Conservation (phyloP, 768 basidiomycete species). For the Glaciozyma martinii region DNA sequence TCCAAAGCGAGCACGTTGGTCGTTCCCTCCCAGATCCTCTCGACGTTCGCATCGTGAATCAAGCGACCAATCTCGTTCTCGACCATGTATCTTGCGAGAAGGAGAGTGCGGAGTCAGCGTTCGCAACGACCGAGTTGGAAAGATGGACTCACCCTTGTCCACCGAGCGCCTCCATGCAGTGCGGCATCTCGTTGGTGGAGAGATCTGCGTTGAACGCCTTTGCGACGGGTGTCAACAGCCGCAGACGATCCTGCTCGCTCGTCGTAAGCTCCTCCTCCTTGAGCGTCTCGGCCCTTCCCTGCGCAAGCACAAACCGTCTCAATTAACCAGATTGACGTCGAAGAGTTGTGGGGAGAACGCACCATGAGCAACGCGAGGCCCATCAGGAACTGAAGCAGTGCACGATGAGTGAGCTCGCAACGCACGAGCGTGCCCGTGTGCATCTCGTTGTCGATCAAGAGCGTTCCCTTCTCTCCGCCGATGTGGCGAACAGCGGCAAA, state of each 20-base stretch:
- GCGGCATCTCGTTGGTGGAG: slow-evolving; percentile 56
- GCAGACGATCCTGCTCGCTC: slow-evolving; percentile 50
- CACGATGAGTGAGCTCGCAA: slow-evolving; percentile 56
- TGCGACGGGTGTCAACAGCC: slow-evolving; percentile 57
- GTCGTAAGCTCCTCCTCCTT: slow-evolving; percentile 24
- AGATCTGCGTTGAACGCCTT: slow-evolving; percentile 65
- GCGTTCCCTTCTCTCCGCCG: slow-evolving; percentile 33
- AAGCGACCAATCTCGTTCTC: slow-evolving; percentile 62
- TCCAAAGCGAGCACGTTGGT: slow-evolving; percentile 59
- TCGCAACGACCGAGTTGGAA: background rate
- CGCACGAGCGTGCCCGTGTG: slow-evolving; percentile 60
- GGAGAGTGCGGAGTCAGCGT: too few species aligned
- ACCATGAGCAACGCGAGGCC: slow-evolving; percentile 50
- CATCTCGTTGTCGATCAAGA: slow-evolving; percentile 51
- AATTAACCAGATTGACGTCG: too few species aligned
- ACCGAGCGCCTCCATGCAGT: slow-evolving; percentile 63
- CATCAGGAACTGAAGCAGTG: slow-evolving; percentile 56
- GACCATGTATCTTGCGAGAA: slow-evolving; percentile 41
- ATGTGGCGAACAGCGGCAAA: slow-evolving; percentile 57
- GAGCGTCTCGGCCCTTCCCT: slow-evolving; percentile 55
- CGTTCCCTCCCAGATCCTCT: slow-evolving; percentile 68
- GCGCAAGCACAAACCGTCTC: too few species aligned
- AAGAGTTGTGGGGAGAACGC: too few species aligned
- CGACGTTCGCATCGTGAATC: slow-evolving; percentile 62
- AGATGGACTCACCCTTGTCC: slow-evolving; percentile 54